A percentile compares a stretch with the other conserved stretches of the same genome.
These are phyloP conservation scores for Ramularia endophylla DNA, from an alignment of 2,329 filamentous ascomycete species.

Conservation along the genomic window DNA sequence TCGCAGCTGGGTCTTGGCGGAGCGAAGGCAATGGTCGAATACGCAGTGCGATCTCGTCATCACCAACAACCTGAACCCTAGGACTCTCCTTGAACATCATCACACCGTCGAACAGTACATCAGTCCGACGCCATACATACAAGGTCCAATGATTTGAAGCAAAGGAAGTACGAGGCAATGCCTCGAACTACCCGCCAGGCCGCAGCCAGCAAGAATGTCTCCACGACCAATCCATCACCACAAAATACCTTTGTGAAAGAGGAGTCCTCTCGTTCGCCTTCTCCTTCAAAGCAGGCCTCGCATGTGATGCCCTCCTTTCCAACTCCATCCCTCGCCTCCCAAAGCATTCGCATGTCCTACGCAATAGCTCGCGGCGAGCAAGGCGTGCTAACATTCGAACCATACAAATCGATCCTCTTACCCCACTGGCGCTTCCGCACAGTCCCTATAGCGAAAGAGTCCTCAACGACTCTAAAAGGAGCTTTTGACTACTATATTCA, in stretches of 20 bases:
- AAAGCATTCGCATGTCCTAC: constrained; percentile 45
- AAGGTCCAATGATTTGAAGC: not conserved
- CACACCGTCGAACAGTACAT: not conserved
- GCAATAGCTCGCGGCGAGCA: constrained; percentile 55
- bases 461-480: constrained; percentile 43
- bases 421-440: constrained; percentile 57
- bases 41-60: no score
- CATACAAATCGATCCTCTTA: constrained; percentile 56
- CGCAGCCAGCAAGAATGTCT: not conserved
- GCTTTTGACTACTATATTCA: constrained; percentile 50
- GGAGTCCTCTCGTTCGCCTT: not conserved
- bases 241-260: constrained; percentile 5
- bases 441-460: constrained; percentile 45
- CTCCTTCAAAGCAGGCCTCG: not conserved
- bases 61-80: no score
- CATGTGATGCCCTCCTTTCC: constrained; percentile 12
- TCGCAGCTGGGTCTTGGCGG: no score
- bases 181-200: not conserved
- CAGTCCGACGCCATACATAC: no score
- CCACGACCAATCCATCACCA: not conserved
- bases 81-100: not conserved
- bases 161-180: not conserved
- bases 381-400: constrained; percentile 57
- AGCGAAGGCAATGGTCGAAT: no score
- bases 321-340: constrained; percentile 23